These are phyloP conservation scores for Penicillium sp. DNA, from an alignment of 2,329 filamentous ascomycete species.

Conservation along the genomic window DNA sequence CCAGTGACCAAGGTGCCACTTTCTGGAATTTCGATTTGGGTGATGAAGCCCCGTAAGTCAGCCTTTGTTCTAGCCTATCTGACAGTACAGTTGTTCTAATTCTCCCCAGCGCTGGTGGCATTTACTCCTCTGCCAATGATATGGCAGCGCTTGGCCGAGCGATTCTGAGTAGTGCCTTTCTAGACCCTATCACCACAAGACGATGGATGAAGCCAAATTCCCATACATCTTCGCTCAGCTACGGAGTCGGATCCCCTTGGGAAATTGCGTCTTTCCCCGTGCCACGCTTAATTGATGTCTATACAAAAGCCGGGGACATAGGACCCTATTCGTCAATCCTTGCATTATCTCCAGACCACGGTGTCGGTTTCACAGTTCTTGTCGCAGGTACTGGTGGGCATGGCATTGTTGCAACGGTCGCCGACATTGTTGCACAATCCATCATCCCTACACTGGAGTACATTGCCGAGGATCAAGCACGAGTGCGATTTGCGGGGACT, in stretches of 20 bases:
- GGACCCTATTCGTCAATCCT: slow-evolving; percentile 28
- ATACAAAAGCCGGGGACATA: slow-evolving; percentile 32
- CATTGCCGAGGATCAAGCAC: slow-evolving; percentile 27
- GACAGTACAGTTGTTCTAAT: background rate
- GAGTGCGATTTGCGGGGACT: slow-evolving; percentile 19
- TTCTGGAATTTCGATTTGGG: slow-evolving; percentile 45
- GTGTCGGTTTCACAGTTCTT: slow-evolving; percentile 28
- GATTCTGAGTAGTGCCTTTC: slow-evolving; percentile 46
- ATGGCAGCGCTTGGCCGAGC: slow-evolving; percentile 49
- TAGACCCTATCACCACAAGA: slow-evolving; percentile 42
- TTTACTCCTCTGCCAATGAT: slow-evolving; percentile 51
- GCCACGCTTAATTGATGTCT: slow-evolving; percentile 26
- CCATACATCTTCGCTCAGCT: slow-evolving; percentile 43
- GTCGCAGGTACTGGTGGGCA: slow-evolving; percentile 21
- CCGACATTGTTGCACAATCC: slow-evolving; percentile 20
- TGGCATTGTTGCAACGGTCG: slow-evolving; percentile 5
- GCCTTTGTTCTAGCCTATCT: background rate
- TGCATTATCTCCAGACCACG: slow-evolving; percentile 31
- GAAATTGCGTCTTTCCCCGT: slow-evolving; percentile 37
- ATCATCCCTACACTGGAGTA: slow-evolving; percentile 26
- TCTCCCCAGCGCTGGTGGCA: slow-evolving; percentile 43
- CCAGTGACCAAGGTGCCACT: slow-evolving; percentile 30
- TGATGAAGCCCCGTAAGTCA: slow-evolving; percentile 47
- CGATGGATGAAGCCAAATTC: slow-evolving; percentile 51
- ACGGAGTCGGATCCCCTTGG: slow-evolving; percentile 51